Evolutionary conservation across 352 stramenopile species (phyloP), one percentile per base, ranked within the genome.

Genomic region (Hyaloperonospora arabidopsidis): DNA sequence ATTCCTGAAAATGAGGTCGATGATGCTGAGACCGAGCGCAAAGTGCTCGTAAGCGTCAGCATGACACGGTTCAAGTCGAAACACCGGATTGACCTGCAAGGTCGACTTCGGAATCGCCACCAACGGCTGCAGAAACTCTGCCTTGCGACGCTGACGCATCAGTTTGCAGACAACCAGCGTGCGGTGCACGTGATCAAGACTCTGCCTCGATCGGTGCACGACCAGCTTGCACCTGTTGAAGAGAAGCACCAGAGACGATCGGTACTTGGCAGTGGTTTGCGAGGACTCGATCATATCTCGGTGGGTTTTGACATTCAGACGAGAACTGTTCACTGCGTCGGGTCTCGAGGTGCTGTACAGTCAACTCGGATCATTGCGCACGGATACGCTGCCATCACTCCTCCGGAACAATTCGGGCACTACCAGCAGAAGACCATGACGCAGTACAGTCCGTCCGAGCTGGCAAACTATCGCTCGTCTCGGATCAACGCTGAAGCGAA

Each of bases 401-500:
- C 61, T 0, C 63, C 76, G 7, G 57, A 66, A 22, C 60, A 63
- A 10, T 81, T 81, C 34, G 68, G 72, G 4, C 35, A 58, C 14
- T 53, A 71, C 7, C 54, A 71, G 11, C 43, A 57, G 18, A 39
- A 55, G 15, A 59, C 59, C 0, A 61, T 61, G 47, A 58, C 51
- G 2, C 35, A 43, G 10, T 71, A 57, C 60, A 67, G 54, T 38
- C 59, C 59, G 0, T 38, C 64, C 0, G 68, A 83, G 15, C 21
- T 86, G 17, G 65, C 57, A 0, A 49, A 68, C 14, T 74, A 67
- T 35, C 70, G 74, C 8, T 63, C 76, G 0, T 51, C 59, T 2
- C 63, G 74, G n/a, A 69, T 86, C 54, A 89, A 85, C 49, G 67
- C 76, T 0, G 79, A 86, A 61, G 74, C 74, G 1, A 70, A 71